A percentile compares a stretch with the other conserved stretches of the same genome.
These are phyloP conservation scores for Phytophthora sansomeana DNA, from an alignment of 352 stramenopile species.

Conservation along the genomic window DNA sequence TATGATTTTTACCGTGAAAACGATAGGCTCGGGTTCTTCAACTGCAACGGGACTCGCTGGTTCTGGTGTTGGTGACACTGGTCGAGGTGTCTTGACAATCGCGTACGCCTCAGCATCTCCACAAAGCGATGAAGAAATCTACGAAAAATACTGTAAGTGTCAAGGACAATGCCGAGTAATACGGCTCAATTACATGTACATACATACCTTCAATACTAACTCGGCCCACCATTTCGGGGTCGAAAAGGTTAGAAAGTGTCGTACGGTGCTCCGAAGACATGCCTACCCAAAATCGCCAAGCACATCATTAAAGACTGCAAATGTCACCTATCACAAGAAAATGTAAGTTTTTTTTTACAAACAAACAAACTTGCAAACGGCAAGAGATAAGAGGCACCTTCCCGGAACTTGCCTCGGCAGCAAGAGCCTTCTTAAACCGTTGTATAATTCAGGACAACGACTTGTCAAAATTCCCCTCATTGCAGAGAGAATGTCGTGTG, in stretches of 20 bases:
- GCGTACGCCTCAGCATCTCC: slow-evolving; percentile 69
- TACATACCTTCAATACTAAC: slow-evolving; percentile 82
- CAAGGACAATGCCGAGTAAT: too few relatives aligned
- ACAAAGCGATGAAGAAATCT: slow-evolving; percentile 82
- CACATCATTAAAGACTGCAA: slow-evolving; percentile 77
- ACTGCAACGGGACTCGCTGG: slow-evolving; percentile 13
- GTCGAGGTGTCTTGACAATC: slow-evolving; percentile 26
- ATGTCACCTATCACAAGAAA: slow-evolving; percentile 49
- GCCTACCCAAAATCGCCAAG: slow-evolving; percentile 70
- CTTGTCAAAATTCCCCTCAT: slow-evolving; percentile 73
- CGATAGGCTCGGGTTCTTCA: slow-evolving; percentile 24
- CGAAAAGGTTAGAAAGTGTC: slow-evolving; percentile 56
- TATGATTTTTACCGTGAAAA: slow-evolving; percentile 33
- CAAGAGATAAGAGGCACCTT: slow-evolving; percentile 47
- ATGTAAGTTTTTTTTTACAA: background rate
- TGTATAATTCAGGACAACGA: slow-evolving; percentile 74
- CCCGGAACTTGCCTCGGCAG: slow-evolving; percentile 63
- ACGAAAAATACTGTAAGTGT: background rate
- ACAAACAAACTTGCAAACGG: background rate
- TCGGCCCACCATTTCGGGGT: slow-evolving; percentile 58
- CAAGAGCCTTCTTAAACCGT: slow-evolving; percentile 81
- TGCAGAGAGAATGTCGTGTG: slow-evolving; percentile 66
- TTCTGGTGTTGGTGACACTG: slow-evolving; percentile 12
- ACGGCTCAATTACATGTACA: background rate
- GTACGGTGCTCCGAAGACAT: slow-evolving; percentile 50